Percentiles rank a stretch among this genome's conserved stretches.
phyloP scores from a whole-genome alignment of 192 early-diverging fungal species.

The Dispira simplex region DNA sequence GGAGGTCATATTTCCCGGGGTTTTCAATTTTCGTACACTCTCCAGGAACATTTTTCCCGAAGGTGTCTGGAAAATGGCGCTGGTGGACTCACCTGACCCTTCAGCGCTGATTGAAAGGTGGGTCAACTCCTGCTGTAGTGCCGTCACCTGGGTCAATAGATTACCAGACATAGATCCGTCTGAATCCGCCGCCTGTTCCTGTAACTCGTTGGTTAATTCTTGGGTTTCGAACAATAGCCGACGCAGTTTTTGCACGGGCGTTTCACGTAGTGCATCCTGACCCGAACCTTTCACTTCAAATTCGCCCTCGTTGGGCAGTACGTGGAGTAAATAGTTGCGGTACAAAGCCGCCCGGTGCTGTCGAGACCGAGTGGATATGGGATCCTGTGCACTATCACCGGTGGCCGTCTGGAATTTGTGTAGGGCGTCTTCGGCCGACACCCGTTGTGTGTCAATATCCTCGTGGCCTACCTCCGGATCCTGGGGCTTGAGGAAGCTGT shows the following conservation, averaged over 20 bases:
- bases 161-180: neutral
- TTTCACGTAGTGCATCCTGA: constrained; percentile 36
- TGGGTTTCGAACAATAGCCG: constrained; percentile 71
- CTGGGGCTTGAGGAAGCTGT: neutral
- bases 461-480: constrained; percentile 38
- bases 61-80: neutral
- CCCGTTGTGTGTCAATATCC: constrained; percentile 32
- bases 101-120: constrained; percentile 9
- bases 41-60: neutral
- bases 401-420: constrained; percentile 38
- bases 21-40: neutral
- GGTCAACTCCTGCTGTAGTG: constrained; percentile 22
- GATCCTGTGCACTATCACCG: constrained; percentile 20
- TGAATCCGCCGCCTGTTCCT: constrained; percentile 13
- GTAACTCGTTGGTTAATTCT: constrained; percentile 53
- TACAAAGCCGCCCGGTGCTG: constrained; percentile 5
- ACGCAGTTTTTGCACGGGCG: constrained; percentile 52
- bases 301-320: constrained; percentile 6
- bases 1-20: neutral
- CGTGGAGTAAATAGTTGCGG: neutral
- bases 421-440: constrained; percentile 37
- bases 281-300: neutral
- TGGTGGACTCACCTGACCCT: neutral
- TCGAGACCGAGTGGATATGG: neutral
- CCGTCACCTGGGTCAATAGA: constrained; percentile 19